These are phyloP conservation scores for Candida schatavii DNA, from an alignment of 805 yeast genomes.

Conservation along the genomic window DNA sequence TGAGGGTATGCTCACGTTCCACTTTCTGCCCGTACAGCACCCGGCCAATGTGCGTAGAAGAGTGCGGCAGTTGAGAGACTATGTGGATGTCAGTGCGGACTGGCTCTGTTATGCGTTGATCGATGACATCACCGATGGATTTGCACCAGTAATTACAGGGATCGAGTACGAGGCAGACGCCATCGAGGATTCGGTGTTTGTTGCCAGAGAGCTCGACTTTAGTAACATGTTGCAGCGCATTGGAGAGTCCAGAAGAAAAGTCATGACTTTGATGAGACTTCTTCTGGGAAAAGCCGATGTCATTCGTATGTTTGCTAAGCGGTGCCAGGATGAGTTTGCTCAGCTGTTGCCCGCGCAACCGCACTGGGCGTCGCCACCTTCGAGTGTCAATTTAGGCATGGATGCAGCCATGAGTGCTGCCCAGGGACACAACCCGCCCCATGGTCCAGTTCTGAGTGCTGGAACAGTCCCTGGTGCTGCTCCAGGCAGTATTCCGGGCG, in stretches of 20 bases:
- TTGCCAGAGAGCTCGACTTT: slow-evolving; percentile 71
- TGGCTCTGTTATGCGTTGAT: slow-evolving; percentile 81
- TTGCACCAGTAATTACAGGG: slow-evolving; percentile 76
- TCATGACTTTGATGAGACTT: slow-evolving; percentile 88
- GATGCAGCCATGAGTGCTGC: slow-evolving; percentile 1
- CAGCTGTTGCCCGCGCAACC: slow-evolving; percentile 6
- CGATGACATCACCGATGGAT: slow-evolving; percentile 83
- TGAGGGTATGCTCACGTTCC: slow-evolving; percentile 59
- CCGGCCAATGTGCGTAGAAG: slow-evolving; percentile 75
- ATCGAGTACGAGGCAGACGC: slow-evolving; percentile 80
- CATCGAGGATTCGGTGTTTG: slow-evolving; percentile 81
- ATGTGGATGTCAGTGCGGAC: slow-evolving; percentile 74
- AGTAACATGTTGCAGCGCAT: slow-evolving; percentile 74
- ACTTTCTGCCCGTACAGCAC: slow-evolving; percentile 56
- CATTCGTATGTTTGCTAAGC: slow-evolving; percentile 90
- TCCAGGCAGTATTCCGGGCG: too few relatives aligned
- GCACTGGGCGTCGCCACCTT: slow-evolving; percentile 2
- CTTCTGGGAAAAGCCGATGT: slow-evolving; percentile 95
- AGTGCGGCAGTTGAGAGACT: slow-evolving; percentile 74
- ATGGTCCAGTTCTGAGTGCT: slow-evolving; percentile 7
- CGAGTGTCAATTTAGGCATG: slow-evolving; percentile 17
- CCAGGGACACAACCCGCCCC: slow-evolving; percentile 3
- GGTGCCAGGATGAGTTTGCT: slow-evolving; percentile 75
- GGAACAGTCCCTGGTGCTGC: slow-evolving; percentile 8
- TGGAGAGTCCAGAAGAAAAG: slow-evolving; percentile 86